A percentile compares a stretch with the other conserved stretches of the same genome.
These are phyloP conservation scores for Plasmopara muralis DNA, from an alignment of 352 stramenopile species.

Conservation along the genomic window DNA sequence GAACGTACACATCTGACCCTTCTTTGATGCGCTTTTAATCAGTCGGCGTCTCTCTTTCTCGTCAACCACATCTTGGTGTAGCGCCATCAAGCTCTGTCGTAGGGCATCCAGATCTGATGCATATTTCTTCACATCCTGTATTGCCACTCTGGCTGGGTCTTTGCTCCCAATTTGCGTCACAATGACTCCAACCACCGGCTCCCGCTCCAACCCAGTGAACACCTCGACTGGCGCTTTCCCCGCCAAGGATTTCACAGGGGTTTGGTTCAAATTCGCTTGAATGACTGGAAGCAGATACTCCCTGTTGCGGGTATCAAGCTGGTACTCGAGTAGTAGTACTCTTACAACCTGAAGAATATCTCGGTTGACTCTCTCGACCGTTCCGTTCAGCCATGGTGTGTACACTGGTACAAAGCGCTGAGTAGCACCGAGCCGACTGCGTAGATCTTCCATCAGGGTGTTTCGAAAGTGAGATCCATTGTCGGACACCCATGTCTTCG, in stretches of 20 bases:
- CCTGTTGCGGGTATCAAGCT: not conserved
- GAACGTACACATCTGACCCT: not conserved
- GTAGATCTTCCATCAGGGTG: not conserved
- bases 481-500: not conserved
- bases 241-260: not conserved
- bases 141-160: too few relatives aligned
- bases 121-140: not conserved
- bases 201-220: not conserved
- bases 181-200: too few relatives aligned
- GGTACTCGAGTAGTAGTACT: not conserved
- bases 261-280: not conserved
- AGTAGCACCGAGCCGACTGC: too few relatives aligned
- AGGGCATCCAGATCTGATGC: not conserved
- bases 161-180: too few relatives aligned
- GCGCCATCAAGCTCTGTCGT: not conserved
- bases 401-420: not conserved
- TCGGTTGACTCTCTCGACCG: not conserved
- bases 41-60: not conserved
- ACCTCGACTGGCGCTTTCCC: not conserved
- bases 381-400: not conserved
- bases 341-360: not conserved
- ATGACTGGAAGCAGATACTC: not conserved
- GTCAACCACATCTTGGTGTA: not conserved
- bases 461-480: not conserved
- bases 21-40: not conserved